These are phyloP conservation scores for Lodderomyces pseudojiufengensis DNA, from an alignment of 1,139 yeast genomes.

Conservation along the genomic window DNA sequence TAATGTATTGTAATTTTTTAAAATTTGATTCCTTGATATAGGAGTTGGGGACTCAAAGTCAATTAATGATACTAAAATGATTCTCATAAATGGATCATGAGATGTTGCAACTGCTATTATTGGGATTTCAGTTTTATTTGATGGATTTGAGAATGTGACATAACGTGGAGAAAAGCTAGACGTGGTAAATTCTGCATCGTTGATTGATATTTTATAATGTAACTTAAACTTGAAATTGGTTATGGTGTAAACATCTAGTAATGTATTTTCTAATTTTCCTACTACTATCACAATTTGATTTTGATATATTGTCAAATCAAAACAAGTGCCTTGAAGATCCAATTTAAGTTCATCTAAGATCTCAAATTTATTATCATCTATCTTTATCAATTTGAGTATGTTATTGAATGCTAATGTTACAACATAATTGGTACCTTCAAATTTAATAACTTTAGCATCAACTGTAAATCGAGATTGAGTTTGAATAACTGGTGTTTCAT, in stretches of 20 bases:
- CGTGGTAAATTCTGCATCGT: constrained; percentile 73
- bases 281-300: constrained; percentile 41
- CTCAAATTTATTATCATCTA: constrained; percentile 21
- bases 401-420: constrained; percentile 66
- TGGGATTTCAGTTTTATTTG: constrained; percentile 21
- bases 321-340: constrained; percentile 47
- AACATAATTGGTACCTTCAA: constrained; percentile 28
- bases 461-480: constrained; percentile 33
- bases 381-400: constrained; percentile 35
- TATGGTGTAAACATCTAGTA: constrained; percentile 43
- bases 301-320: constrained; percentile 30
- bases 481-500: constrained; percentile 14
- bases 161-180: constrained; percentile 61
- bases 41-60: constrained; percentile 13
- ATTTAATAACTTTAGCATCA: constrained; percentile 24
- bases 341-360: constrained; percentile 34
- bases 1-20: constrained; percentile 55
- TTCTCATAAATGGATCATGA: constrained; percentile 71
- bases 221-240: constrained; percentile 14
- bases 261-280: constrained; percentile 60
- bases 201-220: constrained; percentile 52
- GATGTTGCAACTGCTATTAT: constrained; percentile 62
- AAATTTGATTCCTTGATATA: constrained; percentile 38
- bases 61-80: constrained; percentile 50
- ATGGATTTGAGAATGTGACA: constrained; percentile 25